Evolutionary conservation across 345 rosid species (phyloP).

Genomic region (Acer yangbiense): DNA sequence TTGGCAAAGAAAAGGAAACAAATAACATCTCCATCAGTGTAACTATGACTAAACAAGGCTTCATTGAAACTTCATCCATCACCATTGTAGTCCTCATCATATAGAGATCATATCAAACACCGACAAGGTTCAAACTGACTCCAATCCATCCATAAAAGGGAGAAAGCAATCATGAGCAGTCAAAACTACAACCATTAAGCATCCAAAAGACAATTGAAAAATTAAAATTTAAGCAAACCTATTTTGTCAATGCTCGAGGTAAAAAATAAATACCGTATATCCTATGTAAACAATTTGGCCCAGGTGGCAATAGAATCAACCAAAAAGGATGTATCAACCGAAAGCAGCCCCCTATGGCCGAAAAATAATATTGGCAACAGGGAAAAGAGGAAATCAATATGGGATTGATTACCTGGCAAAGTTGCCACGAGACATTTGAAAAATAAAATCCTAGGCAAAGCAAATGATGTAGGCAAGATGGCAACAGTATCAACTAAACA

Average conservation of each 20-base stretch:
- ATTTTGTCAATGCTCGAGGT: no score
- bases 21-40: slow-evolving; percentile 38
- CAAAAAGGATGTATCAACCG: slow-evolving; percentile 13
- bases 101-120: slow-evolving; percentile 22
- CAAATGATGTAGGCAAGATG: slow-evolving; percentile 6
- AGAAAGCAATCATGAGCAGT: neutral
- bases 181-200: neutral
- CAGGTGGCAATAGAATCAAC: slow-evolving; percentile 9
- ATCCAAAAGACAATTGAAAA: neutral
- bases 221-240: no score
- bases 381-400: slow-evolving; percentile 48
- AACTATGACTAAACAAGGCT: slow-evolving; percentile 46
- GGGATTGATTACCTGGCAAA: slow-evolving; percentile 47
- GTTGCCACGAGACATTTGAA: slow-evolving; percentile 32
- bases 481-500: slow-evolving; percentile 4
- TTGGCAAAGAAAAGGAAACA: neutral
- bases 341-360: slow-evolving; percentile 16
- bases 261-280: no score
- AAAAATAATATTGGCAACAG: slow-evolving; percentile 47
- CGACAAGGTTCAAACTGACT: neutral
- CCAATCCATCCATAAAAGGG: neutral
- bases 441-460: neutral
- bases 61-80: slow-evolving; percentile 38
- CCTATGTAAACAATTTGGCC: slow-evolving; percentile 1
- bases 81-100: slow-evolving; percentile 35